Evolutionary conservation across 2,329 filamentous ascomycete species (phyloP).

Genomic region (Nectriaceae sp.): DNA sequence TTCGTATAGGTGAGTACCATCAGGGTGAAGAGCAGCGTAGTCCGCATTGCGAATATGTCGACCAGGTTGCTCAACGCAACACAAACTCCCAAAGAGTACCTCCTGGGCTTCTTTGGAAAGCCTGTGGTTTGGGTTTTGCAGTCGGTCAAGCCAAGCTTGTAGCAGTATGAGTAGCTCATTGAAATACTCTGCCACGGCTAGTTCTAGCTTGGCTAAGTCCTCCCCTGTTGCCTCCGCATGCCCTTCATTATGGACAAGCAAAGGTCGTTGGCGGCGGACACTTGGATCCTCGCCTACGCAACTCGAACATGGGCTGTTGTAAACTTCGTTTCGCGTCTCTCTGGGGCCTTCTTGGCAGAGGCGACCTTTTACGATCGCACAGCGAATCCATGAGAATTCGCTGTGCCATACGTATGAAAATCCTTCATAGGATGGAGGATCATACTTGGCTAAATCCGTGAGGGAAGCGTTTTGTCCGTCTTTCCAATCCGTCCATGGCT

Average conservation of each 20-base stretch:
- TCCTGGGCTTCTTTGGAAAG: no score
- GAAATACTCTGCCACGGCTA: not conserved
- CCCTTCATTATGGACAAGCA: no score
- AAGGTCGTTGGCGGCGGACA: not conserved
- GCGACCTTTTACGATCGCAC: constrained; percentile 3
- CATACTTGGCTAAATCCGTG: not conserved
- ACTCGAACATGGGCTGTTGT: constrained; percentile 9
- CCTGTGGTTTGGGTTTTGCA: no score
- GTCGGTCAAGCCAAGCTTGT: not conserved
- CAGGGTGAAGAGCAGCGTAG: no score
- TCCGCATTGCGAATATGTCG: no score
- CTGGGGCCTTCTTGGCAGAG: constrained; percentile 4
- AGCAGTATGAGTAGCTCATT: not conserved
- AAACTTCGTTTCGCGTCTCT: constrained; percentile 14
- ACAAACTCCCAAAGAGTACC: no score
- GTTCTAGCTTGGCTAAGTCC: not conserved
- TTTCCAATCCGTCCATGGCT: not conserved
- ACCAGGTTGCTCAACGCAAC: no score
- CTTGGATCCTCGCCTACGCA: constrained; percentile 14
- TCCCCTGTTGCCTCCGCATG: no score
- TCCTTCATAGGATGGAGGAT: not conserved
- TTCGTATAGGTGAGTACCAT: no score
- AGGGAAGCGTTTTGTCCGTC: not conserved
- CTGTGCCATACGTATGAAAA: constrained; percentile 11
- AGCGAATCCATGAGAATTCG: constrained; percentile 13